Evolutionary conservation across 345 rosid genomes (phyloP).

Genomic region (Toxicodendron radicans): DNA sequence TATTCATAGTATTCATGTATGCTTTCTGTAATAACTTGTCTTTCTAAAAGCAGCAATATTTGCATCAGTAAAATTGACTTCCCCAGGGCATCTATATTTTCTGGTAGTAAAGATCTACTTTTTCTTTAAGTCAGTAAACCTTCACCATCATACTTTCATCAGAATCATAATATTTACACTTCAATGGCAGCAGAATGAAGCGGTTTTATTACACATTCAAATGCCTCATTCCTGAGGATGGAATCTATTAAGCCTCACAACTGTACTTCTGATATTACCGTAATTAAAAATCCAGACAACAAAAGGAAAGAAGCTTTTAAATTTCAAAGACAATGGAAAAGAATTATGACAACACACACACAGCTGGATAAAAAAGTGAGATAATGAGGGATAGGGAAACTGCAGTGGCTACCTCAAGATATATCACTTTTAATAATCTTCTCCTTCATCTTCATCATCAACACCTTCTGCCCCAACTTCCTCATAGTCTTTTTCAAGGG

Average conservation of each 20-base stretch:
- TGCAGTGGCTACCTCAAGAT: slow-evolving; percentile 7
- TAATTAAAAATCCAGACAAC: slow-evolving; percentile 20
- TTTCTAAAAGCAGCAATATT: background rate
- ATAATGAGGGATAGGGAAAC: slow-evolving; percentile 13
- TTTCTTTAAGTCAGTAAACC: background rate
- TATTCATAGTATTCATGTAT: background rate
- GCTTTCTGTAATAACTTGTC: background rate
- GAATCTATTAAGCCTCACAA: slow-evolving; percentile 15
- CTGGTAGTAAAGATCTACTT: background rate
- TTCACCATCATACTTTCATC: background rate
- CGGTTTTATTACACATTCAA: slow-evolving; percentile 4
- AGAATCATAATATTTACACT: background rate
- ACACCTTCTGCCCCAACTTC: slow-evolving; percentile 79
- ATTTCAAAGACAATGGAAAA: slow-evolving; percentile 4
- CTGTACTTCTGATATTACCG: slow-evolving; percentile 16
- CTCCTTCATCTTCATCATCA: slow-evolving; percentile 55
- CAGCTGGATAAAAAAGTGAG: slow-evolving; percentile 11
- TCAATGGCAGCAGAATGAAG: background rate
- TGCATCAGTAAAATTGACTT: background rate
- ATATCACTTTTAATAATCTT: slow-evolving; percentile 45
- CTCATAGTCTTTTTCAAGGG: slow-evolving; percentile 84
- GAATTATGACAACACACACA: slow-evolving; percentile 15
- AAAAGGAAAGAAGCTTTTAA: slow-evolving; percentile 7
- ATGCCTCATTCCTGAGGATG: slow-evolving; percentile 13
- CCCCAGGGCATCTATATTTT: background rate